Conservation (phyloP, 1,284 basidiomycete genomes). For the Cryptococcus depauperatus region DNA sequence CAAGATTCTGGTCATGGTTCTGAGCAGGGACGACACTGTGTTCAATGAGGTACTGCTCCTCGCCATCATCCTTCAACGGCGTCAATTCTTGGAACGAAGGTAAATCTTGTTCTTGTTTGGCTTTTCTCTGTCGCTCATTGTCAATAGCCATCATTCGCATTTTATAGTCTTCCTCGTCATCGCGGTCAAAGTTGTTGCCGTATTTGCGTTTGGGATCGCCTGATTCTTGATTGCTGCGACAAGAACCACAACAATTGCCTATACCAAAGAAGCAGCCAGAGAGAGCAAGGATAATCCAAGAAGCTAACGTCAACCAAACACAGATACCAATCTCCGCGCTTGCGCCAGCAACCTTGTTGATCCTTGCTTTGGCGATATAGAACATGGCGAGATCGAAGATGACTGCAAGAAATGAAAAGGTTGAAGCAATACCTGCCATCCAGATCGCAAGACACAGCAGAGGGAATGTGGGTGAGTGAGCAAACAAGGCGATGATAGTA, state of each 20-base stretch:
- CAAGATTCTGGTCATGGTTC: conserved; percentile 12
- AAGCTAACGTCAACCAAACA: conserved; percentile 76
- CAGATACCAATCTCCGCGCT: conserved; percentile 66
- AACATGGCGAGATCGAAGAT: conserved; percentile 79
- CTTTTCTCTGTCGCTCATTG: conserved; percentile 34
- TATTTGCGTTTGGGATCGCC: conserved; percentile 17
- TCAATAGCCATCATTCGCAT: conserved; percentile 35
- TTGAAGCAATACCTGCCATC: conserved; percentile 64
- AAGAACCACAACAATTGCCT: conserved; percentile 65
- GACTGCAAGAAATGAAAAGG: conserved; percentile 66
- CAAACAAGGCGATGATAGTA: conserved; percentile 68
- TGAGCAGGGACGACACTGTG: conserved; percentile 5
- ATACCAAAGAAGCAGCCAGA: conserved; percentile 74
- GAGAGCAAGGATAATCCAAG: conserved; percentile 73
- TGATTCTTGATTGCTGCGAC: conserved; percentile 15
- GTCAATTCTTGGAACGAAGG: conserved; percentile 31
- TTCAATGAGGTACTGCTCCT: conserved; percentile 39
- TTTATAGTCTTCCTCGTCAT: conserved; percentile 19
- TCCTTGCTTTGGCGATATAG: conserved; percentile 68
- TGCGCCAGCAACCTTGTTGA: conserved; percentile 60
- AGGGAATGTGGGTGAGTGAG: conserved; percentile 73
- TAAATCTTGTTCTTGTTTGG: conserved; percentile 35
- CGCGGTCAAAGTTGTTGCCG: conserved; percentile 6
- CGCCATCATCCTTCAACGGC: conserved; percentile 24
- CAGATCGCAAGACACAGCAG: conserved; percentile 77